Percentiles rank a stretch among this genome's conserved stretches.
phyloP scores from a whole-genome alignment of 2,329 filamentous ascomycete species.

The Aspergillus transmontanensis region DNA sequence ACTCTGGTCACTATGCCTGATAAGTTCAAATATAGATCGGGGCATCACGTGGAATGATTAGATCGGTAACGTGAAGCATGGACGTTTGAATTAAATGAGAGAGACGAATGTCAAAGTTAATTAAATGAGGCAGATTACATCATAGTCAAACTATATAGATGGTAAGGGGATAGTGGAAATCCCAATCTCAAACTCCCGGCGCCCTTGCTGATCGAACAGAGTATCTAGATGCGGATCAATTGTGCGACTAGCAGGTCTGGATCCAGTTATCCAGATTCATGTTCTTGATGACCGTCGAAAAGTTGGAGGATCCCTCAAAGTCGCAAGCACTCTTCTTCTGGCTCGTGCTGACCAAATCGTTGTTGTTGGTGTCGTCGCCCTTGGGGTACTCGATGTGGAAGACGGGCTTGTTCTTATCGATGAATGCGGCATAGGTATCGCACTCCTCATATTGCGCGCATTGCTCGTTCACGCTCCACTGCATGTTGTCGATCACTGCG shows the following conservation, averaged over 20 bases:
- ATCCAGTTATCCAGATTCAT: slow-evolving; percentile 67
- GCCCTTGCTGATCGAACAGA: slow-evolving; percentile 7
- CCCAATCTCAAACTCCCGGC: slow-evolving; percentile 3
- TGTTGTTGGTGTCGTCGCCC: slow-evolving; percentile 44
- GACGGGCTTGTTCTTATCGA: slow-evolving; percentile 65
- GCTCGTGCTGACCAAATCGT: slow-evolving; percentile 33
- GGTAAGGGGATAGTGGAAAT: background rate
- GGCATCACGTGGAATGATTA: background rate
- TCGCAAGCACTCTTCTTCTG: slow-evolving; percentile 50
- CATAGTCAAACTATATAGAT: slow-evolving; percentile 6
- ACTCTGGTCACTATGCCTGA: background rate
- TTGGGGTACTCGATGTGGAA: slow-evolving; percentile 74
- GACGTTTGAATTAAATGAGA: background rate
- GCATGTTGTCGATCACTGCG: slow-evolving; percentile 53
- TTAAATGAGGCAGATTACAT: background rate
- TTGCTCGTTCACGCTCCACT: slow-evolving; percentile 72
- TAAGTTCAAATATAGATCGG: background rate
- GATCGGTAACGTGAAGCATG: background rate
- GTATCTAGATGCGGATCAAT: background rate
- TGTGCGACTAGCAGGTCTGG: slow-evolving; percentile 51
- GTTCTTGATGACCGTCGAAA: slow-evolving; percentile 68
- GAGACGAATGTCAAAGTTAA: background rate
- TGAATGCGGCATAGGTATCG: slow-evolving; percentile 59
- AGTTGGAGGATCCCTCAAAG: slow-evolving; percentile 50
- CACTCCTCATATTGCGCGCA: slow-evolving; percentile 66